Base-by-base conservation (phyloP, 768 basidiomycete species). In the Pisolithus orientalis region DNA sequence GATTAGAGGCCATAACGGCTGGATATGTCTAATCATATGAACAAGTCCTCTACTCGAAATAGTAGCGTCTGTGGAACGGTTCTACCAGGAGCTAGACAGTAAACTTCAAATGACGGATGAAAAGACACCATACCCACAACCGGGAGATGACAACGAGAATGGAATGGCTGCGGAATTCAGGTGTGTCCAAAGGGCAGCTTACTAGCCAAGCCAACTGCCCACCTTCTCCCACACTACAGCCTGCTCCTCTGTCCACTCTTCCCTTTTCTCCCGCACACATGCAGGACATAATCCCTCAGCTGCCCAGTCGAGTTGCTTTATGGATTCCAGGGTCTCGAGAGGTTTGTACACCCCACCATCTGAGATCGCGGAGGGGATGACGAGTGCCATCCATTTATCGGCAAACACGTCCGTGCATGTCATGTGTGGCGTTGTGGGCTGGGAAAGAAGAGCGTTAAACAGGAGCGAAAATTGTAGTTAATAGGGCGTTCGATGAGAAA, bases 371-470 rank as follows among this genome's bases (percentile, higher is more conserved):
- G 83, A 83, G 47, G 79, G 71, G 38, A 85, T 83, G n/a, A 90
- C 84, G 38, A 80, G 70, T 24, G 73, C 53, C 78, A 87, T 84
- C 88, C 87, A 90, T 48, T 68, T 72, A 47, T 84, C 84, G 1
- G 87, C 88, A 50, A 90, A 75, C 0, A 79, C 68, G 62, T 87
- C 80, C 4, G 86, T 88, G 66, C 88, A 90, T 4, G 69, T 68
- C 85, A 87, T 87, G 61, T 89, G 88, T 1, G 72, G 69, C n/a
- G 83, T 82, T 6, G 80, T 74, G 5, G 83, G 65, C 67, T 66
- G 53, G 17, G 43, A 47, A 32, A 31, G 61, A 51, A 31, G 29
- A 42, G 11, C 25, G 9, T 32, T 39, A 14, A 11, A 8, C 4
- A 40, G 53, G 25, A 52, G 44, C n/a, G 40, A 24, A 43, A 39